A percentile compares a stretch with the other conserved stretches of the same genome.
Conservation (phyloP, 1,284 basidiomycete genomes). For the Moesziomyces sp. region DNA sequence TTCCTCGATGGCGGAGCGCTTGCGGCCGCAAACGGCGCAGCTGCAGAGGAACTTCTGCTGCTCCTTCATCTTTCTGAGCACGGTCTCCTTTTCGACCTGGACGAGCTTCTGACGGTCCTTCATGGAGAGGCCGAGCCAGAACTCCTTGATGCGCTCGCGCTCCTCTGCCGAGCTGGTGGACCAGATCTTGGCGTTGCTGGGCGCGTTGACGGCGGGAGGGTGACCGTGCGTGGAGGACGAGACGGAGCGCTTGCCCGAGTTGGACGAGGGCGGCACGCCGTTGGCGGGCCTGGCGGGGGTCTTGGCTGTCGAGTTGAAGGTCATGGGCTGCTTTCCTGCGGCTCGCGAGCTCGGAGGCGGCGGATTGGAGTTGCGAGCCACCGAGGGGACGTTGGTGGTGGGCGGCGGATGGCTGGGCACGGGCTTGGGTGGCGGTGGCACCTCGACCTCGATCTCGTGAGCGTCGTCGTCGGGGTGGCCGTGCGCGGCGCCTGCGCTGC, state of each 20-base stretch:
- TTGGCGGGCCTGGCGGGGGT: conserved; percentile 63
- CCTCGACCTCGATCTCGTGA: conserved; percentile 65
- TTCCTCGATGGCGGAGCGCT: conserved; percentile 97
- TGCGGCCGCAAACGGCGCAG: conserved; percentile 95
- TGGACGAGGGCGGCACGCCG: conserved; percentile 66
- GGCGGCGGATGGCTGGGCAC: conserved; percentile 58
- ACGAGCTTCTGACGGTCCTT: conserved; percentile 88
- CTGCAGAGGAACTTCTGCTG: conserved; percentile 95
- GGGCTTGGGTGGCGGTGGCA: conserved; percentile 64
- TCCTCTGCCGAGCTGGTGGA: conserved; percentile 89
- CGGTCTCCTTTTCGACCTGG: conserved; percentile 96
- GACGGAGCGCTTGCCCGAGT: conserved; percentile 70
- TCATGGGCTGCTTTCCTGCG: conserved; percentile 81
- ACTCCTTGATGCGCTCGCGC: conserved; percentile 94
- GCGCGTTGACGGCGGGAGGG: conserved; percentile 18
- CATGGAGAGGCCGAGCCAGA: conserved; percentile 91
- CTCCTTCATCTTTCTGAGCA: conserved; percentile 98
- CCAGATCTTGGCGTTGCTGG: conserved; percentile 53
- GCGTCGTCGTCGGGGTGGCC: conserved; percentile 63
- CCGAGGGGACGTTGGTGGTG: conserved; percentile 67
- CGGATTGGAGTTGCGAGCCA: conserved; percentile 62
- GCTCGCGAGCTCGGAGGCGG: conserved; percentile 74
- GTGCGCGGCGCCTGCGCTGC: conserved; percentile 62
- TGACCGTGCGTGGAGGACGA: conserved; percentile 67
- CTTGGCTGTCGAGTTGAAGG: conserved; percentile 54